These are phyloP conservation scores for Hemerocallis citrina DNA, from an alignment of 106 monocot species.

Conservation along the genomic window DNA sequence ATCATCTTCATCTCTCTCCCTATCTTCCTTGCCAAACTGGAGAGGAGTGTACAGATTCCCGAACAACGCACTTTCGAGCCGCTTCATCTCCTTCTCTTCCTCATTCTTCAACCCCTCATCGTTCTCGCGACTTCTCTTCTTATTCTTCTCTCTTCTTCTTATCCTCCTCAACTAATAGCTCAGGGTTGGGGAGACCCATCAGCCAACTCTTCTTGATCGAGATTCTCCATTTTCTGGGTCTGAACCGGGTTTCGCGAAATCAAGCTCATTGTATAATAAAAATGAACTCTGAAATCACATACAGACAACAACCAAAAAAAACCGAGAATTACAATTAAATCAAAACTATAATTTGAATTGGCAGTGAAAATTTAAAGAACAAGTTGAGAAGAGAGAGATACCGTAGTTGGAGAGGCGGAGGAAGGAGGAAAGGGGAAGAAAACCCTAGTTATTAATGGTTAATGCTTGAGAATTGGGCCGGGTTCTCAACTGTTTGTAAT, in stretches of 20 bases:
- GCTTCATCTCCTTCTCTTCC: conserved; percentile 54
- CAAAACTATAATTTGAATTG: too few relatives aligned
- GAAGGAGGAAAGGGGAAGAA: too few relatives aligned
- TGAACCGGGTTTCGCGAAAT: conserved; percentile 24
- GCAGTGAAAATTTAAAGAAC: too few relatives aligned
- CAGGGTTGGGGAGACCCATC: neutral
- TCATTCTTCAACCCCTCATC: conserved; percentile 8
- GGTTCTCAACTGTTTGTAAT: too few relatives aligned
- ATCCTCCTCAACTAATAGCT: neutral
- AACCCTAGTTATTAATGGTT: too few relatives aligned
- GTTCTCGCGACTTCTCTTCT: conserved; percentile 9
- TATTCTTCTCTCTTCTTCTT: conserved; percentile 18
- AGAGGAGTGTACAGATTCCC: conserved; percentile 36
- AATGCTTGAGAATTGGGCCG: too few relatives aligned
- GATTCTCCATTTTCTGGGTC: conserved; percentile 3
- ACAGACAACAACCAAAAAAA: too few relatives aligned
- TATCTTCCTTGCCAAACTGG: conserved; percentile 59
- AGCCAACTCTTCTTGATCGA: conserved; percentile 13
- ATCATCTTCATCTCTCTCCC: neutral
- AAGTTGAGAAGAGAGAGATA: too few relatives aligned
- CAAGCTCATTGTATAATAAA: conserved; percentile 31
- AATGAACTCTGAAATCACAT: too few relatives aligned
- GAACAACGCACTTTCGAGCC: conserved; percentile 54
- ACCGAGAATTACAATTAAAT: too few relatives aligned
- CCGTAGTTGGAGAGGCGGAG: too few relatives aligned